Conservation (phyloP, 129 eudicot genomes). For the Escallonia herrerae region DNA sequence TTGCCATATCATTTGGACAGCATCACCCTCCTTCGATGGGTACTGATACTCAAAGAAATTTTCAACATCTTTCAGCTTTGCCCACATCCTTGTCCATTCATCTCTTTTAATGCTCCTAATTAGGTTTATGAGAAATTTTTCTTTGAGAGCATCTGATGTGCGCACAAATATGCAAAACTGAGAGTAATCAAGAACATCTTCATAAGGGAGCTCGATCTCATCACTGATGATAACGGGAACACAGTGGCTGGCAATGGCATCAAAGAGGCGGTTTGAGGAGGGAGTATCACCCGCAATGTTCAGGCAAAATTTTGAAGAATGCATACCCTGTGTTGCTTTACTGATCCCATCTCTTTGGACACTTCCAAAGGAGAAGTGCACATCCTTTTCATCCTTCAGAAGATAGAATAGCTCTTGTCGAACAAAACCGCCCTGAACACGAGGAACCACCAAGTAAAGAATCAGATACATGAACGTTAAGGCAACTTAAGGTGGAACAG, state of each 20-base stretch:
- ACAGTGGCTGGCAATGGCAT: conserved; percentile 89
- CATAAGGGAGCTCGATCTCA: conserved; percentile 85
- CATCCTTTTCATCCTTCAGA: conserved; percentile 70
- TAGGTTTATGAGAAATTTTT: conserved; percentile 44
- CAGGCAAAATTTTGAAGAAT: conserved; percentile 78
- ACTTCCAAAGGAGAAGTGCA: conserved; percentile 78
- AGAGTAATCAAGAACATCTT: conserved; percentile 77
- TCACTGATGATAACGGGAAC: conserved; percentile 87
- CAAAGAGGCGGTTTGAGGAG: conserved; percentile 87
- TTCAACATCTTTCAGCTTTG: conserved; percentile 59
- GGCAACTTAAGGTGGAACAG: background rate
- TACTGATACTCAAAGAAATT: conserved; percentile 56
- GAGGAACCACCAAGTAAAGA: background rate
- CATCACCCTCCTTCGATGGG: conserved; percentile 66
- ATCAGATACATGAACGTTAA: background rate
- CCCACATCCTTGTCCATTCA: conserved; percentile 88
- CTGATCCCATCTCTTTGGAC: conserved; percentile 51
- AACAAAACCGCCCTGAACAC: conserved; percentile 55
- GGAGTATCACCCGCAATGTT: conserved; percentile 97
- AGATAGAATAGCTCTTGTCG: conserved; percentile 78
- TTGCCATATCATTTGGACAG: conserved; percentile 91
- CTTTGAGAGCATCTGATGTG: conserved; percentile 65
- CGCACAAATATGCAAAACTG: conserved; percentile 71
- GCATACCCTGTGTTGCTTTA: conserved; percentile 76
- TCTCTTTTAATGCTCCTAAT: conserved; percentile 48